A percentile compares a stretch with the other conserved stretches of the same genome.
phyloP scores from a whole-genome alignment of 2,329 filamentous ascomycete species.

The Paecilomyces formosus region DNA sequence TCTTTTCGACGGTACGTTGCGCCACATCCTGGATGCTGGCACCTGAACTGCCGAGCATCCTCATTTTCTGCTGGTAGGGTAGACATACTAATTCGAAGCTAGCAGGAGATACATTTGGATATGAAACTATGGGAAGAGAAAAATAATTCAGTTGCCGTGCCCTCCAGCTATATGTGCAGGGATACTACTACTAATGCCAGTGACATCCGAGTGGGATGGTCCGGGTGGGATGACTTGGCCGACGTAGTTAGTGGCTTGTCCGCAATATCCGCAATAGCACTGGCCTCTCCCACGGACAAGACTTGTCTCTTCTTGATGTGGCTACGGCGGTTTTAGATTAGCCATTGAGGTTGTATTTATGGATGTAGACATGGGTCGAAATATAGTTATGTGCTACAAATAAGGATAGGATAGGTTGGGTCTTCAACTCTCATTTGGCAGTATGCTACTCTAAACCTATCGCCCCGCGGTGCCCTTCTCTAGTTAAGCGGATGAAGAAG shows the following conservation, averaged over 20 bases:
- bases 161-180: neutral
- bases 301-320: neutral
- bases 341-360: no score
- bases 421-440: neutral
- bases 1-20: constrained; percentile 16
- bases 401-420: neutral
- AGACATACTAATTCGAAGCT: neutral
- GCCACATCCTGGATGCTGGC: constrained; percentile 12
- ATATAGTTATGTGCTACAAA: neutral
- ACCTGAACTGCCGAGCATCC: constrained; percentile 5
- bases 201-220: constrained; percentile 3
- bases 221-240: neutral
- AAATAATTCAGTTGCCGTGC: neutral
- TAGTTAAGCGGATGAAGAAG: neutral
- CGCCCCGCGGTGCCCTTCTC: neutral
- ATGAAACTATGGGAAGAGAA: neutral
- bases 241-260: no score
- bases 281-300: neutral
- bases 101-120: neutral
- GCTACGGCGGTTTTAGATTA: no score
- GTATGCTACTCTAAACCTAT: neutral
- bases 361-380: no score
- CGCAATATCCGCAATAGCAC: neutral
- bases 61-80: neutral
- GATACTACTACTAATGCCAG: neutral